A percentile compares a stretch with the other conserved stretches of the same genome.
Conservation (phyloP, 2,329 filamentous ascomycete species). For the Fusarium agapanthi region DNA sequence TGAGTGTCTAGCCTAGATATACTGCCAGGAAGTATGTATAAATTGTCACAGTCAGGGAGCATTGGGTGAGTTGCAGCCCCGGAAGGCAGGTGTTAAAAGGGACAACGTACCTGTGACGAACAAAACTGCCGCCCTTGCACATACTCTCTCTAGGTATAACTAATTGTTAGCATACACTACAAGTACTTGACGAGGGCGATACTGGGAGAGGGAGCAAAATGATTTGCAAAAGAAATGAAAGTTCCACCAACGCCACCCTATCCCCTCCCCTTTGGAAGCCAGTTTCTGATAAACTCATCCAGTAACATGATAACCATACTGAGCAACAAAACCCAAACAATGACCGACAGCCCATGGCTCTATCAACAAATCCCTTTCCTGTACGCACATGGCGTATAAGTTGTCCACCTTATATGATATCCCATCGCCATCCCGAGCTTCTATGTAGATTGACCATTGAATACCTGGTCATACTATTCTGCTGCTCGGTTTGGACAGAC, state of each 20-base stretch:
- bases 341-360: conserved; percentile 11
- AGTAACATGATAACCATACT: conserved; percentile 21
- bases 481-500: conserved; percentile 9
- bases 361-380: neutral
- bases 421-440: conserved; percentile 2
- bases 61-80: neutral
- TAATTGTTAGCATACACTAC: conserved; percentile 38
- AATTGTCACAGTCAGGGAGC: neutral
- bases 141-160: conserved; percentile 21
- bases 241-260: conserved; percentile 29
- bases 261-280: conserved; percentile 14
- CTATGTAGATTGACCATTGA: conserved; percentile 12
- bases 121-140: conserved; percentile 11
- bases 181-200: neutral
- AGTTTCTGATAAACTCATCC: conserved; percentile 24
- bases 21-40: neutral
- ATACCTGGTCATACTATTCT: conserved; percentile 23
- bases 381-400: neutral
- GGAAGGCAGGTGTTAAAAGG: neutral
- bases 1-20: neutral
- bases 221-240: conserved; percentile 32
- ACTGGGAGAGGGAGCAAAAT: conserved; percentile 26
- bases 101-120: conserved; percentile 39
- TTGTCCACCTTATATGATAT: conserved; percentile 5
- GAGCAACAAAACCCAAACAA: conserved; percentile 22